Percentiles rank a stretch among this genome's conserved stretches.
Evolutionary conservation across 2,329 filamentous ascomycete species (phyloP).

Genomic region (Simplicillium aogashimaense): DNA sequence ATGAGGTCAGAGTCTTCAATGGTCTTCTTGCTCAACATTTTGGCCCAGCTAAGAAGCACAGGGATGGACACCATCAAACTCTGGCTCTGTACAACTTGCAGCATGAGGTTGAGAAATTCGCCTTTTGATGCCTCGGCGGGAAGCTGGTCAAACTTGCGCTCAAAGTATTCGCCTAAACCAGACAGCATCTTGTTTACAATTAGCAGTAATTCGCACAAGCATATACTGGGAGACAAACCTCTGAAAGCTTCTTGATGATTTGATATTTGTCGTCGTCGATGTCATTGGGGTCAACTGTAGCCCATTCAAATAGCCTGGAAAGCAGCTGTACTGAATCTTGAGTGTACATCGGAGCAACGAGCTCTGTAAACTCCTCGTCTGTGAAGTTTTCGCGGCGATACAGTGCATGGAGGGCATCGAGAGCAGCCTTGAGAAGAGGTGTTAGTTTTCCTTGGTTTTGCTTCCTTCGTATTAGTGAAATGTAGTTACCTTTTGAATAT

Average conservation of each 20-base stretch:
- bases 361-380: slow-evolving; percentile 66
- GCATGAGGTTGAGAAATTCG: slow-evolving; percentile 69
- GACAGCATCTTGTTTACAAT: slow-evolving; percentile 58
- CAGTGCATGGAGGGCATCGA: slow-evolving; percentile 76
- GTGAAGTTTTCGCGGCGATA: slow-evolving; percentile 67
- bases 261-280: slow-evolving; percentile 88
- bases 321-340: slow-evolving; percentile 62
- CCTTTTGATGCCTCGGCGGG: slow-evolving; percentile 55
- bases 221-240: slow-evolving; percentile 48
- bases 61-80: slow-evolving; percentile 93
- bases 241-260: slow-evolving; percentile 86
- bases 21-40: slow-evolving; percentile 62
- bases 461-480: no score
- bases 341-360: slow-evolving; percentile 72
- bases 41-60: slow-evolving; percentile 81
- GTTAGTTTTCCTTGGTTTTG: background rate
- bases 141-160: slow-evolving; percentile 61
- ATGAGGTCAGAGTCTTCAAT: slow-evolving; percentile 55
- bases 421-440: slow-evolving; percentile 49
- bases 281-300: slow-evolving; percentile 66
- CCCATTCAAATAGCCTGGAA: slow-evolving; percentile 69
- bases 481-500: slow-evolving; percentile 56
- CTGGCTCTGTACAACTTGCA: slow-evolving; percentile 69
- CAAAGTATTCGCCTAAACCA: slow-evolving; percentile 73
- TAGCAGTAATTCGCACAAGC: slow-evolving; percentile 1